A percentile compares a stretch with the other conserved stretches of the same genome.
These are phyloP conservation scores for Phaeophleospora eucalypticola DNA, from an alignment of 2,329 filamentous ascomycete species.

Conservation along the genomic window DNA sequence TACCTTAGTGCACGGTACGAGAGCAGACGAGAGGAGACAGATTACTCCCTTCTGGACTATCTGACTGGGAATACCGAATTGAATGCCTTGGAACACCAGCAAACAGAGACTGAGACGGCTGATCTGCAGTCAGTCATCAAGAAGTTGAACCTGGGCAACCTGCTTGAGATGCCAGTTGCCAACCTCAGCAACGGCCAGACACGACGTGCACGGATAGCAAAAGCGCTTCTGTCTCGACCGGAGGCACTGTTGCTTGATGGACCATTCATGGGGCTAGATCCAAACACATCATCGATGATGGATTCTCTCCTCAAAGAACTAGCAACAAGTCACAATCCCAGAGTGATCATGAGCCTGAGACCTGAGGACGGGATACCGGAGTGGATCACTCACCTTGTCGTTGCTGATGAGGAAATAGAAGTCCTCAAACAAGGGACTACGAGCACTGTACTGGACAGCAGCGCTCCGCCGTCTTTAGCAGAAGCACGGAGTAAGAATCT, in stretches of 20 bases:
- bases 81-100: conserved; percentile 62
- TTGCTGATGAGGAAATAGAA: conserved; percentile 64
- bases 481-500: no score
- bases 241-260: conserved; percentile 85
- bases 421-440: conserved; percentile 64
- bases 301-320: conserved; percentile 67
- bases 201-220: conserved; percentile 78
- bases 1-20: conserved; percentile 91
- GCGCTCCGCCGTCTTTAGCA: not conserved
- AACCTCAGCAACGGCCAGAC: conserved; percentile 95
- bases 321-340: conserved; percentile 62
- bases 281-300: conserved; percentile 68
- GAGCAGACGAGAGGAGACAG: conserved; percentile 76
- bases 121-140: conserved; percentile 60
- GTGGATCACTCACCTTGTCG: conserved; percentile 83
- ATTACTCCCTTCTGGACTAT: conserved; percentile 80
- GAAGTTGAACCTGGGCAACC: conserved; percentile 63
- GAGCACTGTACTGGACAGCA: not conserved
- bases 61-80: conserved; percentile 76
- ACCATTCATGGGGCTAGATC: conserved; percentile 94
- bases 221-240: conserved; percentile 72
- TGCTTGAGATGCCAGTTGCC: conserved; percentile 77
- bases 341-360: conserved; percentile 71
- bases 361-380: conserved; percentile 83
- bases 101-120: conserved; percentile 39